Evolutionary conservation across 352 stramenopile species (phyloP).

Genomic region (Pythium periplocum): DNA sequence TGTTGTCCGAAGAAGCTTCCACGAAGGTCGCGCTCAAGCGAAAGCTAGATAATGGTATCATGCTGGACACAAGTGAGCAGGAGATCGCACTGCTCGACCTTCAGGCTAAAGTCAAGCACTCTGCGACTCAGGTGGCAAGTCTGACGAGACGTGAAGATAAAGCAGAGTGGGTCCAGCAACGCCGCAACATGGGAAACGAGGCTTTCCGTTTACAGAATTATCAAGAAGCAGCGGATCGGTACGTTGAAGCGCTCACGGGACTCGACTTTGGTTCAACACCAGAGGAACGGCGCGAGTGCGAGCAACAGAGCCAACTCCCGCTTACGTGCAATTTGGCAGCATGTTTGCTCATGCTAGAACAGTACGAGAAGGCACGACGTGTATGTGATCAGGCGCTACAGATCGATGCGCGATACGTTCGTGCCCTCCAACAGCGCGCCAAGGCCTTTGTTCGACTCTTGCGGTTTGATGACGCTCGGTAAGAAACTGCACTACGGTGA

Average conservation of each 20-base stretch:
- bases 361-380: slow-evolving; percentile 62
- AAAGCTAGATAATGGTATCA: slow-evolving; percentile 71
- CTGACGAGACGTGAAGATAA: slow-evolving; percentile 29
- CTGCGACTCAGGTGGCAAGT: slow-evolving; percentile 42
- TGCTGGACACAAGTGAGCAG: slow-evolving; percentile 67
- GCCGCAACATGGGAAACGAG: slow-evolving; percentile 42
- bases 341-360: slow-evolving; percentile 70
- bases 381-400: slow-evolving; percentile 54
- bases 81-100: slow-evolving; percentile 77
- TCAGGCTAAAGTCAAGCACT: slow-evolving; percentile 70
- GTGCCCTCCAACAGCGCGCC: slow-evolving; percentile 55
- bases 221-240: slow-evolving; percentile 48
- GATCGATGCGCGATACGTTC: slow-evolving; percentile 39
- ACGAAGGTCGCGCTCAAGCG: slow-evolving; percentile 61
- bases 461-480: slow-evolving; percentile 64
- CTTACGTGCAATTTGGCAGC: slow-evolving; percentile 76
- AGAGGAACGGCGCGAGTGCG: slow-evolving; percentile 32
- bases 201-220: slow-evolving; percentile 42
- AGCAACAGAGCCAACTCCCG: slow-evolving; percentile 53
- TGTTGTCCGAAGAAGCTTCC: slow-evolving; percentile 30
- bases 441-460: slow-evolving; percentile 44
- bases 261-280: slow-evolving; percentile 48
- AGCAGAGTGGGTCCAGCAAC: slow-evolving; percentile 34
- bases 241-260: slow-evolving; percentile 63
- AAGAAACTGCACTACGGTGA: neutral